Evolutionary conservation across 305 asterid genomes (phyloP), one percentile per base, ranked within the genome.

Genomic region (Fraxinus sp.): DNA sequence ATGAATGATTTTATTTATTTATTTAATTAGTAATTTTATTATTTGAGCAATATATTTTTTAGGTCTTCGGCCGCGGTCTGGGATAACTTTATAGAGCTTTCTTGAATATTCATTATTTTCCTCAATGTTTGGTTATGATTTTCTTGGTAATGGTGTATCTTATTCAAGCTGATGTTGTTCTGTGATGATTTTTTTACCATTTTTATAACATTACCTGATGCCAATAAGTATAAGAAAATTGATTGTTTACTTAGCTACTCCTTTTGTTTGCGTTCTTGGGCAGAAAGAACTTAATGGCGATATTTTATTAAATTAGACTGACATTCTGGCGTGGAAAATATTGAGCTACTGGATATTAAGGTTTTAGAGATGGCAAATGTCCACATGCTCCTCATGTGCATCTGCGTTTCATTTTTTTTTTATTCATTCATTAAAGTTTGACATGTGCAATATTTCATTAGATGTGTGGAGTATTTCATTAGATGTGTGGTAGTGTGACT

Each of bases 121-220:
- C n/a, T 41, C 35, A 11, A 11, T 70, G 22, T 11, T 30, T 14
- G 13, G 4, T 14, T 28, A 66, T 66, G 74, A 30, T 70, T 11
- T 28, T 70, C 37, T 52, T 49, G 22, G 62, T 16, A 52, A 52
- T 16, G 20, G 8, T 16, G 22, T 52, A 52, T 52, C 22, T 16
- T 52, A n/a, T 52, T 52, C 22, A 16, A 22, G 78, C 57, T 78
- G 76, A 2, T 55, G 36, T 32, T 82, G 79, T 73, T 59, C 57
- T 9, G 71, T 16, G 13, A 8, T 28, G 74, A 52, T 66, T 26
- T 26, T 32, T 66, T 28, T 66, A 66, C 74, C 74, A 66, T 62
- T 66, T 10, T 24, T 22, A 10, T 24, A 66, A 66, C n/a, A 24
- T 66, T 4, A 9, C 35, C 35, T 0, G 35, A 66, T 66, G 36